A percentile compares a stretch with the other conserved stretches of the same genome.
Conservation (phyloP, 1,139 yeast species). For the Kurtzmaniella quercitrusa region DNA sequence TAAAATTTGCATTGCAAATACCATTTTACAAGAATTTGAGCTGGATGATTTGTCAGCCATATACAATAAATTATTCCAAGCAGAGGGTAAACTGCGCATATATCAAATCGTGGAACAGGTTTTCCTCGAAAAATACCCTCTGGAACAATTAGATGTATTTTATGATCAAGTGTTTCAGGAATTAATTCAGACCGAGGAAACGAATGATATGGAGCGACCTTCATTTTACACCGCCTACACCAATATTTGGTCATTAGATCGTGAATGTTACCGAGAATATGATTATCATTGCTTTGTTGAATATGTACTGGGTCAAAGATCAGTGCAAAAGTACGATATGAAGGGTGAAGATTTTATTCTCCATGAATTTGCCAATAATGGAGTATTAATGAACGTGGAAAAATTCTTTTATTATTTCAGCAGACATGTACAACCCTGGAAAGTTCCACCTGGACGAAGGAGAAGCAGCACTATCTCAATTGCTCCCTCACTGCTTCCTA, state of each 20-base stretch:
- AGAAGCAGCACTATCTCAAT: background rate
- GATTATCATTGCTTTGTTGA: conserved; percentile 8
- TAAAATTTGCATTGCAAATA: conserved; percentile 7
- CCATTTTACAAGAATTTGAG: conserved; percentile 9
- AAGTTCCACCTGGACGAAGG: background rate
- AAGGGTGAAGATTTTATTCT: conserved; percentile 1
- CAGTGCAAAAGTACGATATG: conserved; percentile 2
- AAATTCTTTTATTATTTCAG: conserved; percentile 8
- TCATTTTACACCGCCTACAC: conserved; percentile 6
- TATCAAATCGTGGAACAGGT: conserved; percentile 7
- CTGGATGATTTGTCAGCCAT: conserved; percentile 7
- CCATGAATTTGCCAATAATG: conserved; percentile 6
- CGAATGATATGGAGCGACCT: conserved; percentile 6
- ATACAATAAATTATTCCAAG: conserved; percentile 8
- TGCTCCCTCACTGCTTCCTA: background rate
- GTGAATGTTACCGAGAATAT: conserved; percentile 6
- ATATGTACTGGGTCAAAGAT: conserved; percentile 7
- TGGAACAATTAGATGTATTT: conserved; percentile 9
- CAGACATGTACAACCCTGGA: conserved; percentile 6
- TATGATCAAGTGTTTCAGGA: conserved; percentile 8
- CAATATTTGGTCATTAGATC: conserved; percentile 9
- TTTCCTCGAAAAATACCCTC: conserved; percentile 7
- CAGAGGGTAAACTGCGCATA: conserved; percentile 7
- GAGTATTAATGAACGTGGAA: conserved; percentile 9
- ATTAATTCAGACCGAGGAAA: background rate